phyloP scores from a whole-genome alignment of 306 rosid species.

The peach (Prunus persica) region DNA sequence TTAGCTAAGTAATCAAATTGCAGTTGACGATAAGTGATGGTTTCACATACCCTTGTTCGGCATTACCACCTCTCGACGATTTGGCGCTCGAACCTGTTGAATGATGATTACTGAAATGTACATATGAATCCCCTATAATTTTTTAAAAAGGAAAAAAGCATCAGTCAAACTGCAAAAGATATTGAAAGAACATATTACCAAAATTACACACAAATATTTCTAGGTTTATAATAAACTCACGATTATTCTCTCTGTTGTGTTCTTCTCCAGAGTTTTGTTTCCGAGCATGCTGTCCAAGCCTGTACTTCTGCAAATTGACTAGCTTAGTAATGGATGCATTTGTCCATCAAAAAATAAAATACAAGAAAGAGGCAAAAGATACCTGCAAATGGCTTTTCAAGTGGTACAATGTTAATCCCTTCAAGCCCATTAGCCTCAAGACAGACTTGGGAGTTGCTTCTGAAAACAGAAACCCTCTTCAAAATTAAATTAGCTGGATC shows the following conservation, averaged over 20 bases:
- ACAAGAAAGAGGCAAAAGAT: background rate
- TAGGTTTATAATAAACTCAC: conserved; percentile 33
- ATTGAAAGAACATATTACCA: too few relatives aligned
- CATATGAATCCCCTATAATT: conserved; percentile 52
- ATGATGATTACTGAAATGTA: conserved; percentile 39
- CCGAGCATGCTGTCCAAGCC: conserved; percentile 70
- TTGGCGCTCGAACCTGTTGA: conserved; percentile 40
- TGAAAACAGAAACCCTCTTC: conserved; percentile 28
- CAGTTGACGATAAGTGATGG: background rate
- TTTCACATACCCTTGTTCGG: conserved; percentile 54
- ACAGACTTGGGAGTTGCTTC: conserved; percentile 97
- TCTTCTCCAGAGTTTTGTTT: conserved; percentile 55
- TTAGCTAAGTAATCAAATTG: background rate
- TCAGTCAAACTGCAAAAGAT: background rate
- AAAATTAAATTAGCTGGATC: background rate
- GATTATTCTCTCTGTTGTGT: conserved; percentile 46
- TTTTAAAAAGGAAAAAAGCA: background rate
- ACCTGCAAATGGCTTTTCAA: conserved; percentile 98
- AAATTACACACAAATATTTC: background rate
- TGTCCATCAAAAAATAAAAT: background rate
- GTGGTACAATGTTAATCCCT: conserved; percentile 93
- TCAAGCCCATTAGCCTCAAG: conserved; percentile 85
- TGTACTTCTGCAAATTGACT: conserved; percentile 65
- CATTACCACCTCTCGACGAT: conserved; percentile 44
- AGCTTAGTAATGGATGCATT: background rate